phyloP scores from a whole-genome alignment of 2,329 filamentous ascomycete species.

The Neodidymelliopsis sp. region DNA sequence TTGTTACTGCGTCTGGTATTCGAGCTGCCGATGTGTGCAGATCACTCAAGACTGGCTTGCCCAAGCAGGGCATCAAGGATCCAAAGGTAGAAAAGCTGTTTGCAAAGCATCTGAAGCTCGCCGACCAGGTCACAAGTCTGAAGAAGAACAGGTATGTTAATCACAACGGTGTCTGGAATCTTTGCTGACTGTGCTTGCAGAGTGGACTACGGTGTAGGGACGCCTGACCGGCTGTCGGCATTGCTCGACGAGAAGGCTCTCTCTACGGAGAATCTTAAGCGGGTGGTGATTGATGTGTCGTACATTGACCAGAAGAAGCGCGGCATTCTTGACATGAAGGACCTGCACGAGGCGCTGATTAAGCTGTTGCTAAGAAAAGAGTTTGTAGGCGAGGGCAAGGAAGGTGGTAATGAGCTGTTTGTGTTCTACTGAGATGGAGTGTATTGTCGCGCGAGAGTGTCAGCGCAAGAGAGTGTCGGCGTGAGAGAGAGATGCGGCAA shows the following conservation, averaged over 20 bases:
- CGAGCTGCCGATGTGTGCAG: slow-evolving; percentile 85
- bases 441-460: no score
- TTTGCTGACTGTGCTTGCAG: slow-evolving; percentile 52
- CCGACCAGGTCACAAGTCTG: slow-evolving; percentile 82
- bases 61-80: slow-evolving; percentile 63
- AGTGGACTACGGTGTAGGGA: slow-evolving; percentile 89
- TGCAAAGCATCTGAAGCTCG: slow-evolving; percentile 96
- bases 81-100: slow-evolving; percentile 88
- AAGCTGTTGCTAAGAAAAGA: slow-evolving; percentile 74
- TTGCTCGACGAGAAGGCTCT: slow-evolving; percentile 82
- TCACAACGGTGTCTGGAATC: no score
- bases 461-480: no score
- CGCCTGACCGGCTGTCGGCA: slow-evolving; percentile 81
- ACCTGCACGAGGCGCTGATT: slow-evolving; percentile 82
- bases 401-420: slow-evolving; percentile 38
- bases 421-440: slow-evolving; percentile 39
- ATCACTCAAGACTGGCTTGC: slow-evolving; percentile 70
- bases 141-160: slow-evolving; percentile 62
- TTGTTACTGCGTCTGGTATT: slow-evolving; percentile 84
- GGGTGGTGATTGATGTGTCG: slow-evolving; percentile 88
- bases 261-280: slow-evolving; percentile 73
- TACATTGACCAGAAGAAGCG: slow-evolving; percentile 95
- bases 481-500: background rate
- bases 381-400: slow-evolving; percentile 59
- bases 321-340: slow-evolving; percentile 93